Evolutionary conservation across 2,329 filamentous ascomycete species (phyloP), one percentile per base, ranked within the genome.

Genomic region (Septoria petroselini): DNA sequence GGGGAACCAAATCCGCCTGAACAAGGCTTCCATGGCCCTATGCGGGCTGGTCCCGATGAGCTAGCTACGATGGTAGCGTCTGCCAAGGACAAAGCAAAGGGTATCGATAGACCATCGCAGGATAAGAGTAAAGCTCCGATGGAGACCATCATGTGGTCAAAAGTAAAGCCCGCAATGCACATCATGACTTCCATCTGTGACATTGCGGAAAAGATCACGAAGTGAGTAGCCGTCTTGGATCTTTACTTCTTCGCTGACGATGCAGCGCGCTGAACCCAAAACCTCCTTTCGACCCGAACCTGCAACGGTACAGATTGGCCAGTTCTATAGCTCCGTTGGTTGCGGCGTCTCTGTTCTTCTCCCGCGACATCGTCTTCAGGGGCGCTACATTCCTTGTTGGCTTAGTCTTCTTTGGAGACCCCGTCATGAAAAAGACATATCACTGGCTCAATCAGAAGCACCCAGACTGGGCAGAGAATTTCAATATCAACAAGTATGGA

Each of bases 81-180:
- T 4, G 44, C 31, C 1, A 47, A 47, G 18, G 44, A 47, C 25
- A 47, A 40, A 25, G 44, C 44, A n/a, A 34, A 39, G 30, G 44
- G 44, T 12, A 25, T 47, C 14, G 21, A 40, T 7, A 29, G 12
- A 2, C 46, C 46, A 33, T 49, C 46, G 3, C 37, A 34, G 4
- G 46, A 49, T 17, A 47, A 52, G 42, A 33, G 37, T 4, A 47
- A 52, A 23, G 42, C 19, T 8, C 49, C 42, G 11, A 41, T 52
- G 48, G 40, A 43, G 23, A 39, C 41, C 8, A 52, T 48, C 15
- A 52, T 47, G 49, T 52, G 49, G 43, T 47, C 40, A 7, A 44
- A 44, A 23, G 23, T 39, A 15, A 8, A 12, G 18, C 34, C 41
- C 11, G 33, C 33, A 14, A 43, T 50, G 48, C 40, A 40, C 15